Evolutionary conservation across 257 asterid genomes (phyloP), one percentile per base, ranked within the genome.

Genomic region (Knoxia roxburghii): DNA sequence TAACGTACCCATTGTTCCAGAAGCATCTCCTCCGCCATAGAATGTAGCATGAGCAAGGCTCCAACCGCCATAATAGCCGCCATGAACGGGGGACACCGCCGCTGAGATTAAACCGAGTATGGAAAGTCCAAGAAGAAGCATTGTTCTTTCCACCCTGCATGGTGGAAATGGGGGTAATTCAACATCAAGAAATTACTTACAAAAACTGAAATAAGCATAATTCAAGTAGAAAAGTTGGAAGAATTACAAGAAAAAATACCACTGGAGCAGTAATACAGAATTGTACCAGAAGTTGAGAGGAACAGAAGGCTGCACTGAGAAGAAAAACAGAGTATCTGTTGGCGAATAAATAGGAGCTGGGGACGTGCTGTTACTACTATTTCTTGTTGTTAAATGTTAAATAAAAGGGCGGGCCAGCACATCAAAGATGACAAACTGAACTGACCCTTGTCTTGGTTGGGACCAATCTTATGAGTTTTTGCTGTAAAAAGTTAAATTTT

Each of bases 11-110:
- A 91, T 91, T 69, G 98, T 91, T 56, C 98, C 98, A 20, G 98
- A 91, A 15, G 98, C 98, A 72, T 91, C 98, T 0, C 95, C 94
- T 1, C 98, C 98, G 11, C 98, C 98, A 43, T 91, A 91, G 86
- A 89, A 91, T 23, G 98, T 91, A 75, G 98, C 98, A 52, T 78
- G 96, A 48, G 95, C 98, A 46, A 78, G 80, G 49, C 79, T 84
- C 98, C 98, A 91, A 32, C 96, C 96, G 20, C 98, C 95, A 69
- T 80, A 80, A 53, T 84, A 82, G 0, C 85, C 96, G 43, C 85
- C 96, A 45, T 76, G 66, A 10, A 78, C 86, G 35, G 80, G 67
- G 1, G 81, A 68, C 1, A 74, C 58, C 23, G 74, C 58, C 23
- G 67, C 26, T 14, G 88, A 77, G n/a, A 82, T 46, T 74, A 88